Evolutionary conservation across 2,329 filamentous ascomycete genomes (phyloP).

Genomic region (Claviceps arundinis): DNA sequence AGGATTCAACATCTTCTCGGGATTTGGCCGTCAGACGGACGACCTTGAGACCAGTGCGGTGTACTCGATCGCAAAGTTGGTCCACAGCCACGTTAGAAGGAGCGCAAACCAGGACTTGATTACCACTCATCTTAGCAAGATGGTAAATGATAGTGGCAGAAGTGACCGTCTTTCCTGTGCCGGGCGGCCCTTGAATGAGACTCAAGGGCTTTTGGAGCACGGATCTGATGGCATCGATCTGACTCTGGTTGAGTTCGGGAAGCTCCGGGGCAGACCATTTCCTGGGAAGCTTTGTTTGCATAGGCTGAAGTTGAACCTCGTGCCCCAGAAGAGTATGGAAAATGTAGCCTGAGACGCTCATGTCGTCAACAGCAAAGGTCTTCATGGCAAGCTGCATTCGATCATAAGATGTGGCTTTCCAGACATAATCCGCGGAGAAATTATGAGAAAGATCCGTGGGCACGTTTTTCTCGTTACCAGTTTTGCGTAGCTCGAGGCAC

Average conservation of each 20-base stretch:
- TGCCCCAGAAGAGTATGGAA: conserved; percentile 95
- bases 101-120: conserved; percentile 90
- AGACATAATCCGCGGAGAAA: conserved; percentile 97
- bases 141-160: conserved; percentile 99
- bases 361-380: conserved; percentile 93
- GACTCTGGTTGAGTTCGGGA: conserved; percentile 87
- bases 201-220: conserved; percentile 88
- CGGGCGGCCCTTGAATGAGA: conserved; percentile 90
- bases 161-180: conserved; percentile 96
- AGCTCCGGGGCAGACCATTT: conserved; percentile 93
- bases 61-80: conserved; percentile 93
- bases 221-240: conserved; percentile 91
- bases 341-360: conserved; percentile 97
- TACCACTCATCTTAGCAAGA: conserved; percentile 84
- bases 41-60: conserved; percentile 87
- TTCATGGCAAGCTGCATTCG: conserved; percentile 99
- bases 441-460: conserved; percentile 95
- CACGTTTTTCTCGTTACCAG: conserved; percentile 89
- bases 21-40: conserved; percentile 98
- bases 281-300: conserved; percentile 91
- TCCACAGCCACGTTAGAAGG: conserved; percentile 98
- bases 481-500: conserved; percentile 83
- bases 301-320: conserved; percentile 83
- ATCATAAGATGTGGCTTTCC: conserved; percentile 98
- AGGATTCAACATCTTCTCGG: conserved; percentile 96